These are phyloP conservation scores for Fusarium praegraminearum DNA, from an alignment of 2,329 filamentous ascomycete genomes.

Conservation along the genomic window DNA sequence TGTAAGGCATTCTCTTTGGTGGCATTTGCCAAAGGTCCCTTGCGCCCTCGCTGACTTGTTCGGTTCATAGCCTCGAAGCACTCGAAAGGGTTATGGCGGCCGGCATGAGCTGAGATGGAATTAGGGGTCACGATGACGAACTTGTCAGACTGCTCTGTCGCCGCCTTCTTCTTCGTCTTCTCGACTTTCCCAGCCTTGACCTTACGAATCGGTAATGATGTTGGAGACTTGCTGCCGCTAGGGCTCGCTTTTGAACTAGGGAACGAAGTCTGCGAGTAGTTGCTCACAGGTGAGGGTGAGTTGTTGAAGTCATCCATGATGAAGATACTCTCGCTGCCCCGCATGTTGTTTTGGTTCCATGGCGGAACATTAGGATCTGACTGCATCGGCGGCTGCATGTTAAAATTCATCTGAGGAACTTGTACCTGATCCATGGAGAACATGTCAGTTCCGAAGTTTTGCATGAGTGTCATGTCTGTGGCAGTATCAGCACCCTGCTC, in stretches of 20 bases:
- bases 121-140: slow-evolving; percentile 69
- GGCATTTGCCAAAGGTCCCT: slow-evolving; percentile 66
- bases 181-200: slow-evolving; percentile 59
- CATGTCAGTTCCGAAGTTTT: slow-evolving; percentile 50
- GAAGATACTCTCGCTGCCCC: slow-evolving; percentile 50
- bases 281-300: slow-evolving; percentile 49
- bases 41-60: slow-evolving; percentile 66
- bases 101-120: slow-evolving; percentile 64
- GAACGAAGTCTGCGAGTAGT: slow-evolving; percentile 50
- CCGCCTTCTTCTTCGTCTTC: slow-evolving; percentile 56
- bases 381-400: slow-evolving; percentile 55
- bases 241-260: slow-evolving; percentile 44
- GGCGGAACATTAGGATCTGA: slow-evolving; percentile 54
- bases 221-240: slow-evolving; percentile 46
- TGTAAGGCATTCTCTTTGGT: slow-evolving; percentile 67
- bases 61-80: slow-evolving; percentile 65
- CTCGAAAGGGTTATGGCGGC: slow-evolving; percentile 65
- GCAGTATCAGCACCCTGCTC: slow-evolving; percentile 38
- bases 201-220: slow-evolving; percentile 56
- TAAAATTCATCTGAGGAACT: slow-evolving; percentile 50
- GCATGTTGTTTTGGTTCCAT: slow-evolving; percentile 58
- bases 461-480: slow-evolving; percentile 51
- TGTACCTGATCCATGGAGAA: slow-evolving; percentile 49
- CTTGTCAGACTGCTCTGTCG: slow-evolving; percentile 56
- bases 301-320: slow-evolving; percentile 57